These are phyloP conservation scores for Penicillium sp. DNA, from an alignment of 2,329 filamentous ascomycete genomes.

Conservation along the genomic window DNA sequence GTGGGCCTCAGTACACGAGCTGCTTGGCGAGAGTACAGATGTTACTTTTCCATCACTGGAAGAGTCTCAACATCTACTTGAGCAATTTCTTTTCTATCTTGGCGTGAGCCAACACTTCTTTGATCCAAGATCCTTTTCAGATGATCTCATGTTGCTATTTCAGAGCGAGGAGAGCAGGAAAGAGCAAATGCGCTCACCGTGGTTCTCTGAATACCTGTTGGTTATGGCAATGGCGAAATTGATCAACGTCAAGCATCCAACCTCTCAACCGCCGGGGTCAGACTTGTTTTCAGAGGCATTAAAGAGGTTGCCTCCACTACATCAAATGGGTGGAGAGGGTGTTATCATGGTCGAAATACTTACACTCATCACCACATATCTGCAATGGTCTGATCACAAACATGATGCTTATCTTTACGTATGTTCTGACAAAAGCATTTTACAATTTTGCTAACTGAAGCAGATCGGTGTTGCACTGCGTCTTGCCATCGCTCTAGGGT, in stretches of 20 bases:
- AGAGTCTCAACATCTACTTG: constrained; percentile 22
- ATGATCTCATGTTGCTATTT: constrained; percentile 19
- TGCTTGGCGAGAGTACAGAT: constrained; percentile 5
- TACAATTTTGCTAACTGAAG: not conserved
- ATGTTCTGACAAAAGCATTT: not conserved
- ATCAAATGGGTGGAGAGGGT: constrained; percentile 18
- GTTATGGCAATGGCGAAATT: constrained; percentile 29
- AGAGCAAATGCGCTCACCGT: constrained; percentile 13
- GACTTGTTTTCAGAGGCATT: constrained; percentile 21
- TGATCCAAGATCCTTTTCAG: constrained; percentile 22
- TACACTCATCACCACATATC: constrained; percentile 20
- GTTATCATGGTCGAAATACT: constrained; percentile 20
- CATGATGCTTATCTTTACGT: constrained; percentile 25
- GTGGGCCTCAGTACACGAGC: constrained; percentile 9
- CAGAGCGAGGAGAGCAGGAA: constrained; percentile 11
- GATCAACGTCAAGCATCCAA: constrained; percentile 24
- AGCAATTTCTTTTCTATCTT: constrained; percentile 26
- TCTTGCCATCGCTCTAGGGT: constrained; percentile 22
- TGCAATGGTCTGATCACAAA: constrained; percentile 24
- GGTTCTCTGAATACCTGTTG: constrained; percentile 26
- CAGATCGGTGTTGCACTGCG: constrained; percentile 22
- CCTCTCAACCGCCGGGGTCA: constrained; percentile 16
- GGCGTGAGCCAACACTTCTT: constrained; percentile 27
- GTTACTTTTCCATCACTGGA: constrained; percentile 14
- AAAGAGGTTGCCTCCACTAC: constrained; percentile 17